Base-by-base conservation (phyloP, 495 filamentous ascomycete species). In the Diplogelasinospora grovesii region DNA sequence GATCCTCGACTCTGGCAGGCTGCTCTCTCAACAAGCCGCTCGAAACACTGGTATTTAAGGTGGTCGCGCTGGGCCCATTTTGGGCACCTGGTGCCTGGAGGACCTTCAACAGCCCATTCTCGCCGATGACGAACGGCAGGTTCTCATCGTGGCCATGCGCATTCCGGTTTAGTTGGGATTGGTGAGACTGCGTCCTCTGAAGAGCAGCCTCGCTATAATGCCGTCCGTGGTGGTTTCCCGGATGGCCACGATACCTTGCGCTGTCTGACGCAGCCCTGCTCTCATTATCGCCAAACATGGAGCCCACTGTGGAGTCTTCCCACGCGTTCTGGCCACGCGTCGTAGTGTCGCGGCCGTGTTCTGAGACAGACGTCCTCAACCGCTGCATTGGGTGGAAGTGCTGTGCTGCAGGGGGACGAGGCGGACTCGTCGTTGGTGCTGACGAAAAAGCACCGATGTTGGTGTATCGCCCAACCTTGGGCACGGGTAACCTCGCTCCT, bases 281-380 rank as follows among this genome's bases (percentile, higher is more conserved):
- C 28, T 57, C 52, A 34, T 32, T 43, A 28, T 60, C 57, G 41
- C 46, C 52, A 49, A 62, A 58, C 48, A 64, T 54, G 44, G 60
- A 64, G 11, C 48, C 58, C 4, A 64, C 51, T 0, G 60, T 60
- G 15, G 60, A 64, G 22, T 64, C 60, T 28, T 64, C 60, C 60
- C 60, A 64, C 26, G 53, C 55, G 33, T 60, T 59, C 36, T 49
- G 47, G 40, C 35, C 39, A 14, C 50, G 36, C 24, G 31, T 43
- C 27, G 36, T 10, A 25, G 28, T 5, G 8, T 50, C 52, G n/a
- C 48, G 49, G 21, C 50, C 37, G 13, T 29, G 38, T n/a, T 63
- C 57, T 6, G 57, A 57, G 32, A 53, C 52, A 5, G 49, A 46
- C 6, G 55, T 53, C 40, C 52, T 45, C 14, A 47, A 54, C 19